phyloP scores from a whole-genome alignment of 345 rosid species.

The Citrus trifoliata region DNA sequence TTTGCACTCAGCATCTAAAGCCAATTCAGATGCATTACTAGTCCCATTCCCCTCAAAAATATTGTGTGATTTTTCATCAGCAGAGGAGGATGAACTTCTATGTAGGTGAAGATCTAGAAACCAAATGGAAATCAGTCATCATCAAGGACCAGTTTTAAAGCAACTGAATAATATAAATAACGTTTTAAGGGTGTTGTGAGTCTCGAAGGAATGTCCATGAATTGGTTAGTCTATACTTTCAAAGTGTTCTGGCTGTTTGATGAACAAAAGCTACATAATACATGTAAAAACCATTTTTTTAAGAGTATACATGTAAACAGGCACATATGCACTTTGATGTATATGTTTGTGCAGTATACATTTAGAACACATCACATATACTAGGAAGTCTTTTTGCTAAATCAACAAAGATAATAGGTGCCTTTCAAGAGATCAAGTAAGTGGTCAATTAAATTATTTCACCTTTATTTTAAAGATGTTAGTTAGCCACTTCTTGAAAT shows the following conservation, averaged over 20 bases:
- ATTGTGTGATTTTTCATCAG: slow-evolving; percentile 26
- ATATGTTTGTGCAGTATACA: neutral
- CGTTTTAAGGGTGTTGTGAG: neutral
- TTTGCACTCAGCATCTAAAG: slow-evolving; percentile 32
- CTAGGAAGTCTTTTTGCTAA: neutral
- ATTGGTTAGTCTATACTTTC: neutral
- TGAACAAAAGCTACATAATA: neutral
- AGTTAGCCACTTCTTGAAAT: neutral
- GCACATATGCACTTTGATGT: neutral
- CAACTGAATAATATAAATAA: neutral
- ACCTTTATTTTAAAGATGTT: neutral
- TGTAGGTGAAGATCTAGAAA: slow-evolving; percentile 50
- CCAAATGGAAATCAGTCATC: slow-evolving; percentile 20
- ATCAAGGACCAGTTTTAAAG: neutral
- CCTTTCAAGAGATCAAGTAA: neutral
- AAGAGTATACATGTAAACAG: neutral
- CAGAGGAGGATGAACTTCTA: slow-evolving; percentile 26
- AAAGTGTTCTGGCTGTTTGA: neutral
- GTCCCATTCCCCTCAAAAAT: slow-evolving; percentile 37
- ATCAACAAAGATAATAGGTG: neutral
- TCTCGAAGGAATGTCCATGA: neutral
- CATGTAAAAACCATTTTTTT: neutral
- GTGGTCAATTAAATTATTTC: neutral
- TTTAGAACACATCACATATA: neutral
- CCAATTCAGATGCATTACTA: slow-evolving; percentile 34